These are phyloP conservation scores for Ceratocystis albifundus DNA, from an alignment of 2,329 filamentous ascomycete species.

Conservation along the genomic window DNA sequence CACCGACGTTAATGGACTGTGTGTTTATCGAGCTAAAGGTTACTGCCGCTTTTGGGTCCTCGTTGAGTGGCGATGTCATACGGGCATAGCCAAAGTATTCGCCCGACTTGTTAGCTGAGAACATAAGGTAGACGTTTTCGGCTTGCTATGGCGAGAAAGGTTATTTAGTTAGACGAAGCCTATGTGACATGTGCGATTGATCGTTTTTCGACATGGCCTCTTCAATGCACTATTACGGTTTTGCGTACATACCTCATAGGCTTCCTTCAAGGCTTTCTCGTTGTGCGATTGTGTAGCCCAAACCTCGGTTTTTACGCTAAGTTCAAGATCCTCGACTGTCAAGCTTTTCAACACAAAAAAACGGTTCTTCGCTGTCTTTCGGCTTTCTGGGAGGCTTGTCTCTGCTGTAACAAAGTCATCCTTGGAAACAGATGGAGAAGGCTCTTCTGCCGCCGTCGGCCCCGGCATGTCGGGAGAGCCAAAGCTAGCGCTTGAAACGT, in stretches of 20 bases:
- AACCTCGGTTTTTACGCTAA: conserved; percentile 74
- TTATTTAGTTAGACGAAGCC: not conserved
- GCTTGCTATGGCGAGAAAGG: conserved; percentile 43
- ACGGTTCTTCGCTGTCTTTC: conserved; percentile 33
- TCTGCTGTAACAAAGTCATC: not conserved
- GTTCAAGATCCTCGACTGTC: conserved; percentile 77
- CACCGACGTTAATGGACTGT: conserved; percentile 41
- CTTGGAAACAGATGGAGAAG: not conserved
- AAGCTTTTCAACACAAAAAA: conserved; percentile 92
- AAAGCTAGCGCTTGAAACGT: not conserved
- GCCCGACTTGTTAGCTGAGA: conserved; percentile 93
- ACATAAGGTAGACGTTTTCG: conserved; percentile 81
- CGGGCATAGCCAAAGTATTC: conserved; percentile 93
- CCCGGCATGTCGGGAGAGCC: not conserved
- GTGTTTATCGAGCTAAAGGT: conserved; percentile 58
- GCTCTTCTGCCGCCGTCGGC: not conserved
- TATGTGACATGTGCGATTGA: not conserved
- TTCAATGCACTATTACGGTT: not conserved
- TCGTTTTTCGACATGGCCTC: too few relatives aligned
- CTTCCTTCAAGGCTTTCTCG: conserved; percentile 68
- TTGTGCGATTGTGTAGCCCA: conserved; percentile 97
- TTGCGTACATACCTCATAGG: conserved; percentile 54
- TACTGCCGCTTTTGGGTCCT: conserved; percentile 59
- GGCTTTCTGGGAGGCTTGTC: not conserved
- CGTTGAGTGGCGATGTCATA: conserved; percentile 74